Conservation (phyloP, 2,329 filamentous ascomycete species). For the Fusarium incarnatum region DNA sequence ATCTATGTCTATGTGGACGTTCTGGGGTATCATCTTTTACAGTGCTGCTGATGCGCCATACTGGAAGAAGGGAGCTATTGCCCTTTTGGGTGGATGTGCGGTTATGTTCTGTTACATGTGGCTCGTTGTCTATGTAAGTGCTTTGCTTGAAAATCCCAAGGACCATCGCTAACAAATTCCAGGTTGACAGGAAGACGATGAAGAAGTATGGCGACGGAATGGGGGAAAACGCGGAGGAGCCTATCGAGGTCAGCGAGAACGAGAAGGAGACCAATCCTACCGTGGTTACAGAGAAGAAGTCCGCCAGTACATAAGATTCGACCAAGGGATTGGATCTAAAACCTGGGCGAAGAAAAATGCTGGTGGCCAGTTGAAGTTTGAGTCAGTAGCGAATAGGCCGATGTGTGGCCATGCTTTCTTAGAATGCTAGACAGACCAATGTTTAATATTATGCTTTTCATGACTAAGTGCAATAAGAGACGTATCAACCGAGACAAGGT, state of each 20-base stretch:
- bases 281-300: not conserved
- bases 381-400: too few species aligned
- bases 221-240: not conserved
- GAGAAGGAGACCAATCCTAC: not conserved
- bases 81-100: constrained; percentile 32
- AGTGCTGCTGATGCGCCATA: constrained; percentile 57
- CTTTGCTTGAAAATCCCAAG: too few species aligned
- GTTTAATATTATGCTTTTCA: not conserved
- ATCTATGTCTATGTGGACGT: constrained; percentile 56
- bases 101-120: constrained; percentile 39
- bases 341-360: accelerated
- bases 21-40: constrained; percentile 59
- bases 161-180: too few species aligned
- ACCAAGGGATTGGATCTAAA: not conserved
- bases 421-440: not conserved
- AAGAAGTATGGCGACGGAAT: not conserved
- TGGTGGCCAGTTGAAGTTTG: not conserved
- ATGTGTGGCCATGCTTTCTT: too few species aligned
- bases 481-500: accelerated
- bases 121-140: constrained; percentile 28
- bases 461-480: not conserved
- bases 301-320: not conserved
- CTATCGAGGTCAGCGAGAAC: not conserved
- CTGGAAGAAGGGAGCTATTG: constrained; percentile 50
- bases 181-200: not conserved